Evolutionary conservation across 140 eudicot genomes (phyloP).

Genomic region (Cichorium intybus): DNA sequence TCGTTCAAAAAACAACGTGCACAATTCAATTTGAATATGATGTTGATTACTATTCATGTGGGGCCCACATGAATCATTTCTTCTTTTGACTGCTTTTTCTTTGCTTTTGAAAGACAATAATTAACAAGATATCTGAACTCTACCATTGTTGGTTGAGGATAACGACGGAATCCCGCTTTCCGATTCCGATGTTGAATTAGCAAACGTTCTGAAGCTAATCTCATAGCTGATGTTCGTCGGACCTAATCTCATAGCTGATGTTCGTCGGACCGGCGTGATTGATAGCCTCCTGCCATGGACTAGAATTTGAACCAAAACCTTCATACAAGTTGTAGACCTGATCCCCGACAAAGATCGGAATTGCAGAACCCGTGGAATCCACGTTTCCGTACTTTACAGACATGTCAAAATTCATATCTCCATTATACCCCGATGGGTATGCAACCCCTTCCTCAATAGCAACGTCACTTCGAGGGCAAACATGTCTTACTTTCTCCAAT

Average conservation of each 20-base stretch:
- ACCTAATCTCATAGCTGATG: background rate
- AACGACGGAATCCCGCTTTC: slow-evolving; percentile 20
- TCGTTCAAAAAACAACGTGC: too few relatives aligned
- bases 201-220: slow-evolving; percentile 20
- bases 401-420: slow-evolving; percentile 30
- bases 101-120: too few relatives aligned
- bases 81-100: too few relatives aligned
- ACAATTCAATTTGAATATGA: too few relatives aligned
- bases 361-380: slow-evolving; percentile 46
- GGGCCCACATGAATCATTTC: too few relatives aligned
- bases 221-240: slow-evolving; percentile 42
- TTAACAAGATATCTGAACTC: slow-evolving; percentile 33
- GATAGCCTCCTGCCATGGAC: background rate
- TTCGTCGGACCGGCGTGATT: background rate
- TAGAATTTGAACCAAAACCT: background rate
- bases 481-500: slow-evolving; percentile 29
- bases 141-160: slow-evolving; percentile 1
- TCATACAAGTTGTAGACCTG: too few relatives aligned
- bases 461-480: slow-evolving; percentile 26
- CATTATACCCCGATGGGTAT: slow-evolving; percentile 35
- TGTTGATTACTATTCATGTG: too few relatives aligned
- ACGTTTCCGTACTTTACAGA: slow-evolving; percentile 23
- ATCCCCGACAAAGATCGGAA: slow-evolving; percentile 14
- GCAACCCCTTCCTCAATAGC: background rate
- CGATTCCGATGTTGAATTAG: background rate